Evolutionary conservation across 192 early-diverging fungal genomes (phyloP), one percentile per base, ranked within the genome.

Genomic region (Podila epicladia): DNA sequence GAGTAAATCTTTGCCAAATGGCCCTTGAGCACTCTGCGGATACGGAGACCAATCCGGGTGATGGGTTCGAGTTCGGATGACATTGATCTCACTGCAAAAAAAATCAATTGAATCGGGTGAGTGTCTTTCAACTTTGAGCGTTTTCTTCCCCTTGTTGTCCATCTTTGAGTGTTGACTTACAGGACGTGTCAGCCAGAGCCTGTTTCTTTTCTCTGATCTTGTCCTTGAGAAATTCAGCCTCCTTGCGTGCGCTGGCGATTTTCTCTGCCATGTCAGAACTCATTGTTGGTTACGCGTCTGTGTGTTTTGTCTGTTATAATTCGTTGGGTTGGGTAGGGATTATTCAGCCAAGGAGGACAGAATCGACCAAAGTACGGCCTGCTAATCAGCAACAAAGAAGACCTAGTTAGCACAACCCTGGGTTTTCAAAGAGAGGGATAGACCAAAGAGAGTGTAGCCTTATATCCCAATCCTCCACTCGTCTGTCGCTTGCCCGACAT

Each of bases 1-100:
- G 97, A 92, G 82, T 99, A 99, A 70, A 99, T 98, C 83, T 99
- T 99, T 19, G 97, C 97, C 57, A 99, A 84, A 85, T 99, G 98
- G 38, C 98, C 98, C 87, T 99, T 99, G 38, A 99, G 88, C 22
- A 97, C 97, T 62, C 97, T 90, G 58, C 97, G 93, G 75, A 97
- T 95, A 82, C 97, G 97, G 94, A 99, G 97, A 59, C 90, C 90
- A 53, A 97, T 91, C 58, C 96, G 91, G 22, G 96, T 97, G 62
- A 99, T 83, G n/a, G 93, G 89, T 38, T 97, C 94, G n/a, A 99
- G 87, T 58, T 94, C 93, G 49, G 91, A 89, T 4, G 98, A 93
- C 74, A 97, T 95, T 53, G 90, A 85, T 67, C 91, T 91, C 59
- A 99, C 97, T 99, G 84, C 8, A 82, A 9, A 31, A 9, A 31